Conservation (phyloP, 345 rosid genomes). For the Zanthoxylum bungeanum region DNA sequence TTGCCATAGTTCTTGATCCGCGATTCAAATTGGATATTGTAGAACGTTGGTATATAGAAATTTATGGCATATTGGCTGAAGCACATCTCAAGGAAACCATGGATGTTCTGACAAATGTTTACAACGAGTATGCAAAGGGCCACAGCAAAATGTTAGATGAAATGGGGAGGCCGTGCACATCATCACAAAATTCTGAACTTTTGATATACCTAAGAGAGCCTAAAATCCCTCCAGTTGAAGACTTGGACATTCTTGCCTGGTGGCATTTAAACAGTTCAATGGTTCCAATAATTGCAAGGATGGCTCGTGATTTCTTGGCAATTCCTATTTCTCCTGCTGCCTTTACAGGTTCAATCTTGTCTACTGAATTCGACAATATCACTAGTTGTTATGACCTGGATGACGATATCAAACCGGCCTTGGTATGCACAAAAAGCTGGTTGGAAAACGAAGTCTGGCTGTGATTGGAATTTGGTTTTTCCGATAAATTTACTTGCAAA, state of each 20-base stretch:
- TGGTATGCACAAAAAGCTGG: background rate
- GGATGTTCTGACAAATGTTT: background rate
- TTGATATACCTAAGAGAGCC: background rate
- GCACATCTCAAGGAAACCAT: background rate
- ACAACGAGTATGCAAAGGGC: background rate
- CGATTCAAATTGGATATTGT: background rate
- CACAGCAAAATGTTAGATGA: background rate
- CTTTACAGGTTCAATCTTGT: background rate
- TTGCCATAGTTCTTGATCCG: background rate
- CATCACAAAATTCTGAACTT: conserved; percentile 1
- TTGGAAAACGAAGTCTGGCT: background rate
- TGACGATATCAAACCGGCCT: background rate
- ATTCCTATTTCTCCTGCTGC: background rate
- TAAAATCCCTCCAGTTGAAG: background rate
- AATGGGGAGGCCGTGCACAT: background rate
- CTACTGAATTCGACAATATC: background rate
- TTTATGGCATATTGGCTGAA: background rate
- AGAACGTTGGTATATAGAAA: background rate
- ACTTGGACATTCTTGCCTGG: conserved; percentile 14
- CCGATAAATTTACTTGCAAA: background rate
- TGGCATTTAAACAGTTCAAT: background rate
- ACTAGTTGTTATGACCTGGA: background rate
- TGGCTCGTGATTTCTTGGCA: conserved; percentile 15
- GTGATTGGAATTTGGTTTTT: background rate
- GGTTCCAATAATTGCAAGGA: background rate